Percentiles rank a stretch among this genome's conserved stretches.
These are phyloP conservation scores for Rhododendron molle DNA, from an alignment of 148 eudicot species.

Conservation along the genomic window DNA sequence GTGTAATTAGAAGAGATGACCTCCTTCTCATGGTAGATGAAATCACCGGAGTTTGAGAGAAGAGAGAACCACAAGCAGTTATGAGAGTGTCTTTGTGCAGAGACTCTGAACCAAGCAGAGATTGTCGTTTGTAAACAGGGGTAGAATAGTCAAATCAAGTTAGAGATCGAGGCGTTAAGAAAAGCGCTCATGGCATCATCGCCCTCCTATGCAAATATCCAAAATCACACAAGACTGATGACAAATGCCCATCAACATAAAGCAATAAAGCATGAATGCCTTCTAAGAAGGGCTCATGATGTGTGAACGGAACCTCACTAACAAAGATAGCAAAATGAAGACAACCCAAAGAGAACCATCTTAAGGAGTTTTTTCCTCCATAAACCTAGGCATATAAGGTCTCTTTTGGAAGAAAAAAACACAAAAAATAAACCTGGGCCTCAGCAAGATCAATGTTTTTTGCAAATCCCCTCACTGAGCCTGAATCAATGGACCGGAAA, in stretches of 20 bases:
- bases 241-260: neutral
- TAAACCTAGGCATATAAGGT: neutral
- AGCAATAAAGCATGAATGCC: neutral
- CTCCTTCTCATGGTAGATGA: neutral
- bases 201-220: neutral
- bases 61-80: neutral
- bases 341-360: neutral
- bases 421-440: conserved; percentile 43
- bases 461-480: conserved; percentile 87
- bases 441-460: conserved; percentile 44
- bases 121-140: neutral
- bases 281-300: neutral
- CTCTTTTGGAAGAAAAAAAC: neutral
- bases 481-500: conserved; percentile 94
- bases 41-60: neutral
- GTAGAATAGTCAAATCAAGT: neutral
- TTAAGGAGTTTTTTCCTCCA: neutral
- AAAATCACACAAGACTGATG: neutral
- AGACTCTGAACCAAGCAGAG: neutral
- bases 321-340: neutral
- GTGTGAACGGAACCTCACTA: neutral
- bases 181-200: neutral
- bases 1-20: neutral
- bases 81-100: neutral
- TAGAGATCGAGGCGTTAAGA: neutral